Evolutionary conservation across 1,139 yeast species (phyloP), one percentile per base, ranked within the genome.

Genomic region (Scheffersomyces titani): DNA sequence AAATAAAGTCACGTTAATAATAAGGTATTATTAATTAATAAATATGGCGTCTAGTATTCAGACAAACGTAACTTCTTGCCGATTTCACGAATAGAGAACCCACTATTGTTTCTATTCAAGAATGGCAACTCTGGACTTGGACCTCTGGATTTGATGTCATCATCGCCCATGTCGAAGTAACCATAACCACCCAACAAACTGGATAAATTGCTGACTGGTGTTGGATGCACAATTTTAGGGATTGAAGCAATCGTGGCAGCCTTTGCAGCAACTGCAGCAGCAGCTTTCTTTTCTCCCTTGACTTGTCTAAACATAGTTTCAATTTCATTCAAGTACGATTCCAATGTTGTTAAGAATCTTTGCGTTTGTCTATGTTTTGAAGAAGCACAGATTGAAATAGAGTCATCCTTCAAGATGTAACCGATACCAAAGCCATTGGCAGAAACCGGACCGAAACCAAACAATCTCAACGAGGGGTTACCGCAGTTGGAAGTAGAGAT

Each of bases 341-440:
- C 85, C 63, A 90, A 78, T 1, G 94, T 89, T 55, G 88, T 90
- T 61, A 90, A 82, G 68, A 90, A 90, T 71, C 98, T 83, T 61
- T 83, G 78, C 1, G 98, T 92, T 75, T 92, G 98, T 61, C 97
- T 84, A 72, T 92, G 97, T 73, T 91, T 92, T 6, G 97, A 91
- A 30, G 96, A 86, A 0, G 91, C 96, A 70, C 97, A 92, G 49
- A 92, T 85, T 2, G 96, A 88, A 55, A 92, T 85, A 4, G 94
- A 87, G 67, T 90, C 92, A 57, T 86, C 92, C 70, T 92, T 91
- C 66, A 92, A 89, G 65, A 92, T 92, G 71, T 92, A 92, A 2
- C 97, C 97, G 53, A 92, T 82, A 30, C 98, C 98, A 74, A 90
- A 92, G 18, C 98, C 98, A 66, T 89, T 92, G 21, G 96, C 87